These are phyloP conservation scores for Ceratonia siliqua DNA, from an alignment of 306 rosid species.

Conservation along the genomic window DNA sequence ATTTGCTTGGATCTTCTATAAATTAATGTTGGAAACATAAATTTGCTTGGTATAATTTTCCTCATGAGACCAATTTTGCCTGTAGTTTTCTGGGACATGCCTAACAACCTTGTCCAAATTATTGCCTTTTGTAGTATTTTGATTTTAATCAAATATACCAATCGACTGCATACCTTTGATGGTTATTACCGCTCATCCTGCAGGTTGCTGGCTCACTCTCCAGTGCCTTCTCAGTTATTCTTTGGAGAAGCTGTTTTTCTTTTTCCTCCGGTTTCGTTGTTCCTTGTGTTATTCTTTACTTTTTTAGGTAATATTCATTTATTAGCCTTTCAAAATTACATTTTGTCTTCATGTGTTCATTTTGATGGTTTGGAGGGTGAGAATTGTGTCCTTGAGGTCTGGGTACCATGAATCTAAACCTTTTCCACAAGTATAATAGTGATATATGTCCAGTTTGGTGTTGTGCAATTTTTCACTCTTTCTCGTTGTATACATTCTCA, in stretches of 20 bases:
- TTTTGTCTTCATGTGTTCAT: constrained; percentile 30
- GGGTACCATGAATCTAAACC: not conserved
- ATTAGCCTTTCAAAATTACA: not conserved
- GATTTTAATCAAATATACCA: not conserved
- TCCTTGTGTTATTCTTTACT: constrained; percentile 33
- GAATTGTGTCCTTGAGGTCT: constrained; percentile 23
- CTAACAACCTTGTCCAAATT: constrained; percentile 1
- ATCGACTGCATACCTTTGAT: constrained; percentile 10
- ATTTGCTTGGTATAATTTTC: not conserved
- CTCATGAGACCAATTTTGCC: not conserved
- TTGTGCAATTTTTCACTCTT: not conserved
- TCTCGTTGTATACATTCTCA: not conserved
- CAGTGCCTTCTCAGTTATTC: constrained; percentile 52
- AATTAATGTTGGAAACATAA: constrained; percentile 3
- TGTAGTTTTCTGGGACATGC: constrained; percentile 7
- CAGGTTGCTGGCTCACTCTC: constrained; percentile 48
- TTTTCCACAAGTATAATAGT: constrained; percentile 5
- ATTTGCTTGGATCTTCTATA: not conserved
- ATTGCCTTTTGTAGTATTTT: not conserved
- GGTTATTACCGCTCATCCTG: constrained; percentile 20
- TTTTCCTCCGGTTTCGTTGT: not conserved
- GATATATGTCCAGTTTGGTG: constrained; percentile 11
- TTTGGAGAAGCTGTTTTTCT: constrained; percentile 38
- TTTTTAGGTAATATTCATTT: constrained; percentile 25
- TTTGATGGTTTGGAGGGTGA: constrained; percentile 30